Conservation (phyloP, 2,329 filamentous ascomycete species). For the Ophiostoma australiae region DNA sequence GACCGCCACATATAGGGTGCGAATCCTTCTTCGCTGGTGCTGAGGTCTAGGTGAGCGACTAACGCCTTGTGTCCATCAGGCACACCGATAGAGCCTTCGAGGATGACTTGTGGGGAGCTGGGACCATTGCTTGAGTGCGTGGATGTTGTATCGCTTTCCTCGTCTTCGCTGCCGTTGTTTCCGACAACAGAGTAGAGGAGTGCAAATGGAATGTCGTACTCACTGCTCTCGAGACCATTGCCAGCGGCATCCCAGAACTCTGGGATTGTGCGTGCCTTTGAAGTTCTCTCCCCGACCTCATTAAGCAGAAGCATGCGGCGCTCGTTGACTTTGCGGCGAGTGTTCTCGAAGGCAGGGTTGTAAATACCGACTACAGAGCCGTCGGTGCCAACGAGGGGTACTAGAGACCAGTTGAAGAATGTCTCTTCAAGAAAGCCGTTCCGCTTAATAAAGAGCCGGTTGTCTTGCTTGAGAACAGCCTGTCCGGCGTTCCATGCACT, state of each 20-base stretch:
- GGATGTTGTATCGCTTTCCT: slow-evolving; percentile 69
- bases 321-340: slow-evolving; percentile 70
- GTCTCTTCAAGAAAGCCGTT: slow-evolving; percentile 70
- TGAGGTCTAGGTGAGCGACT: slow-evolving; percentile 60
- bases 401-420: slow-evolving; percentile 78
- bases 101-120: slow-evolving; percentile 56
- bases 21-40: slow-evolving; percentile 65
- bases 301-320: slow-evolving; percentile 72
- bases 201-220: slow-evolving; percentile 69
- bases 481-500: slow-evolving; percentile 65
- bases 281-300: slow-evolving; percentile 71
- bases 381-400: slow-evolving; percentile 69
- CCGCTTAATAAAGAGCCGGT: slow-evolving; percentile 66
- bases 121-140: slow-evolving; percentile 62
- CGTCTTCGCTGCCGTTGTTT: slow-evolving; percentile 39
- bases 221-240: slow-evolving; percentile 65
- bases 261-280: slow-evolving; percentile 65
- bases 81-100: slow-evolving; percentile 69
- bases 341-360: slow-evolving; percentile 79
- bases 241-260: slow-evolving; percentile 69
- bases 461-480: slow-evolving; percentile 80
- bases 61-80: slow-evolving; percentile 59
- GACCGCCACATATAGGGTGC: slow-evolving; percentile 70
- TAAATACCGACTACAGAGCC: slow-evolving; percentile 71
- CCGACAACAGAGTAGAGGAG: slow-evolving; percentile 64